Evolutionary conservation across 169 alveolate genomes (phyloP), one percentile per base, ranked within the genome.

Genomic region (Theileria luwenshuni): DNA sequence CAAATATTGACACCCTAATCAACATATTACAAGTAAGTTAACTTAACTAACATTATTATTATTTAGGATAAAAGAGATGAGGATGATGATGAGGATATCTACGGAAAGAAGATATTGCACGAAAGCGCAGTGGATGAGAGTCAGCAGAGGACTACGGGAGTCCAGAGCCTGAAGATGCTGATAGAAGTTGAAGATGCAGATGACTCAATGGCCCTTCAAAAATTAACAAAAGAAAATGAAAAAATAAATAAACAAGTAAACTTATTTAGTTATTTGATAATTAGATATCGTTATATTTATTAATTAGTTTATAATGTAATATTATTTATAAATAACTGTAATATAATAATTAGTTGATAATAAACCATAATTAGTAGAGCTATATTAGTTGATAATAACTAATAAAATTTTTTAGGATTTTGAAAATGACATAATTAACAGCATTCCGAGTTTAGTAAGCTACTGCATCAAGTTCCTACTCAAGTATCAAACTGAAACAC

Each of bases 11-110:
- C 61, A 85, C 86, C 43, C 73, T 90, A 59, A 51, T 79, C 64
- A 79, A 42, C 72, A 79, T 79, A 10, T 69, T 79, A 12, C 71
- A 79, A 73, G 76, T 43, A 63, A 17, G 17, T 45, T 17, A 17
- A 45, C 17, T 17, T 45, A n/a, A n/a, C n/a, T n/a, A n/a, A n/a
- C n/a, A n/a, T n/a, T n/a, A n/a, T n/a, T 0, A 56, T 0, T 27
- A 17, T 56, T 15, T 56, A 56, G 65, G 30, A 21, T 27, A 56
- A 68, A 59, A 54, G 33, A 33, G 76, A 74, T 70, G 79, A 74
- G 49, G 65, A 76, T 17, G 92, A 84, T 21, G 90, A 86, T 52
- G 92, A 84, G 84, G 94, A 90, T 13, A 76, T 93, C 41, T 86
- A 90, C 56, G 92, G 93, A 28, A 84, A 74, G 38, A 79, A 77